Percentiles rank a stretch among this genome's conserved stretches.
Evolutionary conservation across 257 asterid genomes (phyloP).

Genomic region (Salvia miltiorrhiza): DNA sequence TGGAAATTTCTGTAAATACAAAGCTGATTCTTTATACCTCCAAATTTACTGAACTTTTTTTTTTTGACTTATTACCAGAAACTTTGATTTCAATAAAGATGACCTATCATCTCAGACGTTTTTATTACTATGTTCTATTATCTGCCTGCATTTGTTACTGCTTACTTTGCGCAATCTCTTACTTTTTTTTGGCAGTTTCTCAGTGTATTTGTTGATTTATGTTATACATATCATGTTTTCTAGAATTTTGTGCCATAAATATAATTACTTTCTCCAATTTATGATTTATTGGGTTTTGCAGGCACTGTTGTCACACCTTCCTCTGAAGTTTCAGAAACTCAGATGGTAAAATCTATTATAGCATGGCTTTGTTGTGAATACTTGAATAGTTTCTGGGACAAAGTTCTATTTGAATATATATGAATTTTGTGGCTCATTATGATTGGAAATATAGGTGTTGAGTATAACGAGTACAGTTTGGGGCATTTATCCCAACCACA

Average conservation of each 20-base stretch:
- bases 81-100: background rate
- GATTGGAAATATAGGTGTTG: background rate
- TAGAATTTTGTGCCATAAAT: background rate
- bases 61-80: background rate
- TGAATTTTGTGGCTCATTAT: background rate
- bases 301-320: constrained; percentile 75
- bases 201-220: background rate
- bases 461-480: background rate
- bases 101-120: background rate
- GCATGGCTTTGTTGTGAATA: constrained; percentile 13
- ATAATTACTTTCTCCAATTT: constrained; percentile 20
- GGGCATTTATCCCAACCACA: background rate
- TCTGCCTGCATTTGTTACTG: background rate
- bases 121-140: background rate
- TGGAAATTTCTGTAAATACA: background rate
- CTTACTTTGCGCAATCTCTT: background rate
- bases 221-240: constrained; percentile 3
- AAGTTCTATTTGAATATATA: background rate
- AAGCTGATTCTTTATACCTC: constrained; percentile 1
- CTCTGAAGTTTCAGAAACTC: constrained; percentile 72
- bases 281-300: constrained; percentile 45
- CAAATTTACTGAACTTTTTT: background rate
- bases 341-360: constrained; percentile 60
- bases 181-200: background rate
- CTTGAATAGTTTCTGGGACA: background rate